phyloP scores from a whole-genome alignment of 176 grass and related monocot genomes.

The Triticum monococcum region DNA sequence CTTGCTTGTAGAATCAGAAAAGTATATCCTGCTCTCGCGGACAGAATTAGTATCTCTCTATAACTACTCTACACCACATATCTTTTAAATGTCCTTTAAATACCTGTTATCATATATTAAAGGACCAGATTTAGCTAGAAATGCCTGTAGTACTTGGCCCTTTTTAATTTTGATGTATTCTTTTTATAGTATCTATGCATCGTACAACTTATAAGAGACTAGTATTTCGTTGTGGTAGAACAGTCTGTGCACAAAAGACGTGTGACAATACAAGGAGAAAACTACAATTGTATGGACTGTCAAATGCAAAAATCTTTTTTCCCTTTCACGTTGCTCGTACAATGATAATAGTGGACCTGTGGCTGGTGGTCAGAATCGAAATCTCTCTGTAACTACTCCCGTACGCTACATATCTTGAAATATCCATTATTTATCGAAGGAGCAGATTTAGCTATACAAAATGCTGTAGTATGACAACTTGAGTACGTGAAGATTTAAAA shows the following conservation, averaged over 20 bases:
- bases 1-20: background rate
- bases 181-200: background rate
- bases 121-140: background rate
- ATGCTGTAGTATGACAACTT: background rate
- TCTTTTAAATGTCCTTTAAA: background rate
- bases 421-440: background rate
- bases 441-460: background rate
- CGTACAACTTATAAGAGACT: background rate
- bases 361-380: background rate
- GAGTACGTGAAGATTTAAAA: background rate
- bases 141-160: background rate
- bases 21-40: background rate
- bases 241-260: background rate
- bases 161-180: background rate
- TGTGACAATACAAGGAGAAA: background rate
- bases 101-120: background rate
- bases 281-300: background rate
- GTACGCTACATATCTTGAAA: background rate
- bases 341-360: slow-evolving; percentile 4
- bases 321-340: background rate
- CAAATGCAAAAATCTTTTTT: background rate
- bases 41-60: background rate
- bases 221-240: background rate
- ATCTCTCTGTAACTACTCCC: background rate
- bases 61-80: background rate